A percentile compares a stretch with the other conserved stretches of the same genome.
Evolutionary conservation across 1,284 basidiomycete species (phyloP).

Genomic region (Ustilago vetiveriae): DNA sequence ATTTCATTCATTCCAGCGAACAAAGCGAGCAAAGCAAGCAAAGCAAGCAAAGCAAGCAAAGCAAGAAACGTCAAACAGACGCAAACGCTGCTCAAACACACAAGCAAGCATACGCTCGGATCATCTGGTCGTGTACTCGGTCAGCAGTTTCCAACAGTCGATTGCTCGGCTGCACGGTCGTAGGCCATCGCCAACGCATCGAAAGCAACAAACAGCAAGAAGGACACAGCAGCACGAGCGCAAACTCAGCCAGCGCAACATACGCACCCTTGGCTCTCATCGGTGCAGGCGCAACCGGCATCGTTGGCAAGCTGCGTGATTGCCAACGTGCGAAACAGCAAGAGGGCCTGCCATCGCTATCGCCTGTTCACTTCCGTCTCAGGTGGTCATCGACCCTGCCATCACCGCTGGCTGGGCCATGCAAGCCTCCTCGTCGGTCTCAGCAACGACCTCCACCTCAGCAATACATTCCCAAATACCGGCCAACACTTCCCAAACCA

Average conservation of each 20-base stretch:
- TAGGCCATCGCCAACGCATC: not conserved
- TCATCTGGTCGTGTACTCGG: not conserved
- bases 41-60: conserved; percentile 2
- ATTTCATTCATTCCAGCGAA: conserved; percentile 4
- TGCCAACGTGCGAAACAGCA: not conserved
- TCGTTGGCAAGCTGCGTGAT: too few relatives aligned
- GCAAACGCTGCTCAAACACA: too few relatives aligned
- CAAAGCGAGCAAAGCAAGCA: too few relatives aligned
- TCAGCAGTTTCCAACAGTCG: not conserved
- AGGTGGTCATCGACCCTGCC: not conserved
- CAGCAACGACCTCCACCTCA: conserved; percentile 10
- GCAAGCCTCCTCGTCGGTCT: conserved; percentile 30
- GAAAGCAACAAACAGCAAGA: not conserved
- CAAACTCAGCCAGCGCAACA: too few relatives aligned
- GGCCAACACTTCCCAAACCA: conserved; percentile 4
- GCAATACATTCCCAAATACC: not conserved
- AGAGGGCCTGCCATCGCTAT: not conserved
- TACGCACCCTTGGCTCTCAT: too few relatives aligned
- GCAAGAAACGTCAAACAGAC: conserved; percentile 7
- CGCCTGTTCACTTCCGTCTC: not conserved
- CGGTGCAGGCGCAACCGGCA: too few relatives aligned
- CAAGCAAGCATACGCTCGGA: conserved; percentile 1
- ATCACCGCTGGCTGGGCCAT: conserved; percentile 19
- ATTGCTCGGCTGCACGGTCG: not conserved
- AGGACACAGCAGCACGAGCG: not conserved